phyloP scores from a whole-genome alignment of 495 filamentous ascomycete genomes.

The Aspergillus affinis region DNA sequence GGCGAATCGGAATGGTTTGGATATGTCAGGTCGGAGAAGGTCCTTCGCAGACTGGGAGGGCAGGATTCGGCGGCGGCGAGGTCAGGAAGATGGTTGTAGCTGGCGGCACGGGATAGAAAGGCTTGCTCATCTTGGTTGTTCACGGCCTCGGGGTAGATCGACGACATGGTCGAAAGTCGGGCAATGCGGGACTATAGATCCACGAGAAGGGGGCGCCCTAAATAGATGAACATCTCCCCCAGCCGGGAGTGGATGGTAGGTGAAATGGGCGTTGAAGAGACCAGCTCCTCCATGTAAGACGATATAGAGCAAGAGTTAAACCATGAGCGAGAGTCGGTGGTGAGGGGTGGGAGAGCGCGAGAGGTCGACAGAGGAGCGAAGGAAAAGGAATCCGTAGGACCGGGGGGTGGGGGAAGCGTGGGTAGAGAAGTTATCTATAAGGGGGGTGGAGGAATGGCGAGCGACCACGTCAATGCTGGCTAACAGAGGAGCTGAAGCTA shows the following conservation, averaged over 20 bases:
- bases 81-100: constrained; percentile 43
- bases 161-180: constrained; percentile 35
- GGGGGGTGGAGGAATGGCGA: constrained; percentile 3
- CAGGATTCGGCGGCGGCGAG: constrained; percentile 22
- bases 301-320: constrained; percentile 21
- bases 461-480: constrained; percentile 11
- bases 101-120: constrained; percentile 39
- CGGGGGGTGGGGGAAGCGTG: constrained; percentile 9
- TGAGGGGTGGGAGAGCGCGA: constrained; percentile 7
- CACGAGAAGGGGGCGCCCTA: constrained; percentile 14
- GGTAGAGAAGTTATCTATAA: constrained; percentile 5
- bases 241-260: constrained; percentile 21
- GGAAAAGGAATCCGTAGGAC: not conserved
- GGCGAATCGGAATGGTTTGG: constrained; percentile 36
- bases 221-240: constrained; percentile 34
- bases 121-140: constrained; percentile 27
- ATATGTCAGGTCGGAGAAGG: constrained; percentile 44
- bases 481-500: constrained; percentile 4
- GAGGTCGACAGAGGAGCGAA: not conserved
- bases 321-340: constrained; percentile 15
- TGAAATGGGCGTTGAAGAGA: constrained; percentile 34
- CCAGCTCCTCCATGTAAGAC: constrained; percentile 46
- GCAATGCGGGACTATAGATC: constrained; percentile 17
- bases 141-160: constrained; percentile 26
- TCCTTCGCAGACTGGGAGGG: constrained; percentile 39